A percentile compares a stretch with the other conserved stretches of the same genome.
phyloP scores from a whole-genome alignment of 768 basidiomycete species.

The Lentinula sp. region DNA sequence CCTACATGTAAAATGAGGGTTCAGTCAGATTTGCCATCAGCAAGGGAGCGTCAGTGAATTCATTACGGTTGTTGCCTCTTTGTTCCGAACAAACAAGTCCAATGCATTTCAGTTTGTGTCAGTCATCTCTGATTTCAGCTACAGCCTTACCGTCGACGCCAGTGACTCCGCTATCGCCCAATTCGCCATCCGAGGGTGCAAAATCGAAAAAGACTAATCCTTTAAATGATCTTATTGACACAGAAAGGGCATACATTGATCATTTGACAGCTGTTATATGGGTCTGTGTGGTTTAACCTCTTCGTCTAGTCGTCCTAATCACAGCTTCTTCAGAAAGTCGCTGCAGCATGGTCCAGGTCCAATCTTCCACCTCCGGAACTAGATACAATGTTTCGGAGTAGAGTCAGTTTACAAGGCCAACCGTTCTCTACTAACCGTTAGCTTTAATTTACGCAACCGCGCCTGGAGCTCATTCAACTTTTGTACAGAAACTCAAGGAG shows the following conservation, averaged over 20 bases:
- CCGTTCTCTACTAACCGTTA: slow-evolving; percentile 62
- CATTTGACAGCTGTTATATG: slow-evolving; percentile 85
- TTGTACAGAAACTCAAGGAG: slow-evolving; percentile 79
- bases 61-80: too few species aligned
- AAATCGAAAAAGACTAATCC: slow-evolving; percentile 72
- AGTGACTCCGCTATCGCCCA: slow-evolving; percentile 22
- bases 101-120: background rate
- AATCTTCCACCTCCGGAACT: slow-evolving; percentile 92
- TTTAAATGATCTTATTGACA: slow-evolving; percentile 87
- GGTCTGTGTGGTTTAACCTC: slow-evolving; percentile 37
- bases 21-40: too few species aligned
- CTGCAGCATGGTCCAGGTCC: slow-evolving; percentile 93
- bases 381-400: slow-evolving; percentile 87
- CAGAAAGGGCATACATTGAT: slow-evolving; percentile 89
- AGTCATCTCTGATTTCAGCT: slow-evolving; percentile 7
- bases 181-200: slow-evolving; percentile 25
- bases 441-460: background rate
- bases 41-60: too few species aligned
- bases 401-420: slow-evolving; percentile 93
- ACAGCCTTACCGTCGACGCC: slow-evolving; percentile 27
- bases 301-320: slow-evolving; percentile 6
- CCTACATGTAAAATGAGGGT: too few species aligned
- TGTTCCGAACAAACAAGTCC: background rate
- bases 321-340: slow-evolving; percentile 66
- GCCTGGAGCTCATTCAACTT: slow-evolving; percentile 6